Base-by-base conservation (phyloP, 805 yeast species). In the Lipomyces kockii region DNA sequence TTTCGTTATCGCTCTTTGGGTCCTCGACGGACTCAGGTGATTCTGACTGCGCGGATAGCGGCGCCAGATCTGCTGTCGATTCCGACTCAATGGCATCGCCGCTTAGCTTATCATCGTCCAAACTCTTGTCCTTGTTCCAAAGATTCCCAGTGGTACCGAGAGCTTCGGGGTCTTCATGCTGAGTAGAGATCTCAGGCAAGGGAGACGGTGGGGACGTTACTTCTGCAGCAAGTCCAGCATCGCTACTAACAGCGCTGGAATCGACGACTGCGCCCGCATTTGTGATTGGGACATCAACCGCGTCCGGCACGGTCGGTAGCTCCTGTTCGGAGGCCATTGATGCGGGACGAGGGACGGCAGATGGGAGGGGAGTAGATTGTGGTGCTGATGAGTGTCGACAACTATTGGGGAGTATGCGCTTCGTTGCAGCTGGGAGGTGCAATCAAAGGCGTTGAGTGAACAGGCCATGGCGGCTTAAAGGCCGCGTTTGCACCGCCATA, bases 251-350 rank as follows among this genome's bases (percentile, higher is more conserved):
- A 11, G 22, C 22, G 49, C 49, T 43, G 11, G 49, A 43, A n/a
- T 43, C 49, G 20, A 43, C n/a, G 20, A n/a, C 20, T 7, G 49
- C 49, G 49, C 14, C 49, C 22, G 20, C 9, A n/a, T n/a, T 43
- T 25, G 20, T 8, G 22, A 43, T n/a, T 17, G 49, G 49, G 9
- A 17, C 9, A 17, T 17, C 20, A n/a, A n/a, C 22, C 49, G 49
- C 49, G 49, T 43, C 49, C 49, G 49, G 49, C 22, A 43, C 49
- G 49, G 8, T 43, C 49, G 49, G 49, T 43, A 43, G 22, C 49
- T 43, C 49, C 49, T n/a, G 20, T 7, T 43, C 49, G 49, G 49
- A 43, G 49, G 8, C 49, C 49, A 43, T 43, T 43, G 49, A 43
- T 43, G 25, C 22, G 20, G 22, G 49, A 43, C 49, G 22, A 43